Evolutionary conservation across 768 basidiomycete species (phyloP), one percentile per base, ranked within the genome.

Genomic region (Hirschioporus abietinus): DNA sequence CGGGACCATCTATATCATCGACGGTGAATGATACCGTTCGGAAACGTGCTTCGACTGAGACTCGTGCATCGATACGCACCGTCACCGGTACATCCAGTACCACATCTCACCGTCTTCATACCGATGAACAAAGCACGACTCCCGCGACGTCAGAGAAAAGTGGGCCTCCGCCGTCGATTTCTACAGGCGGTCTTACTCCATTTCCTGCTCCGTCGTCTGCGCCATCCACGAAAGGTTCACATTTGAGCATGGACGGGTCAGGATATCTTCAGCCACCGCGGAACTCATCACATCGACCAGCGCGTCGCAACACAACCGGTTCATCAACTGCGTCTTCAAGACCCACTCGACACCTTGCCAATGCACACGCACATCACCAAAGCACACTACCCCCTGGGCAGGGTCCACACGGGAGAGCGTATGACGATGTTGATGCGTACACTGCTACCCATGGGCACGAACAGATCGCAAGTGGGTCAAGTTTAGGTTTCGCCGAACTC

Each of bases 231-330:
- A 61, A 61, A 61, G 30, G 25, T 30, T 64, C 67, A 70, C 42
- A 78, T 75, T 66, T 75, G 25, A 72, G 73, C 64, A 77, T 71
- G 70, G 86, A 78, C 72, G 82, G 80, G 2, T 12, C 42, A 20
- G 42, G 42, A 52, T 81, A 83, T 72, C 83, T 87, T 2, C 87
- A 86, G 58, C 86, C 87, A 3, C 83, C 86, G 0, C 69, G 76
- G 6, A 65, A 73, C 6, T 64, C 74, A 2, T 67, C 69, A 7
- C 62, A 66, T n/a, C 83, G 79, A 18, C 84, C 86, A 24, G 74
- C 82, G 6, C 83, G 91, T 17, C 81, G 92, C 26, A 90, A 92
- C 71, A 92, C 91, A 1, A 91, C 86, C 0, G 89, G 91, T 2
- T 86, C 88, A 0, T 63, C 72, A 7, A 68, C 66, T 15, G 60